A percentile compares a stretch with the other conserved stretches of the same genome.
These are phyloP conservation scores for Adiantum capillusveneris DNA, from an alignment of 75 land plant species.

Conservation along the genomic window DNA sequence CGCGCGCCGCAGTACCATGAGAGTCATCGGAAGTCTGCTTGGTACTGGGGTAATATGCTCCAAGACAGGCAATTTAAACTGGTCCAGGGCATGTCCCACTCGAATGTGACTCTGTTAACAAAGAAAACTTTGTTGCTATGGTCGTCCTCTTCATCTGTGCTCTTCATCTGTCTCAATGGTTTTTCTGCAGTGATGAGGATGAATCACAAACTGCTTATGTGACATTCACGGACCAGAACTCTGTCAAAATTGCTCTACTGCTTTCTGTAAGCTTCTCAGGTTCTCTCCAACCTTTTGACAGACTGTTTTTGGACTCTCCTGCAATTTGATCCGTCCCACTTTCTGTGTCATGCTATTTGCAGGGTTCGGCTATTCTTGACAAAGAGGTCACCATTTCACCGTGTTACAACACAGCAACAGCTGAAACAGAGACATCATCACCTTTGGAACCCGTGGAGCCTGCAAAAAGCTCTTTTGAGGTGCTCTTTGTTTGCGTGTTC, in stretches of 20 bases:
- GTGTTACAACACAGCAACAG: not conserved
- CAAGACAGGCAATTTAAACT: too few relatives aligned
- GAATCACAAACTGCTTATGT: conserved; percentile 68
- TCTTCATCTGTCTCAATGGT: not conserved
- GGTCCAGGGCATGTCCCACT: too few relatives aligned
- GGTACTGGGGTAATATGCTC: too few relatives aligned
- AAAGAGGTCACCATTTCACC: not conserved
- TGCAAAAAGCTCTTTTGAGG: too few relatives aligned
- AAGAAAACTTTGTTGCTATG: too few relatives aligned
- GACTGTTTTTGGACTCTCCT: not conserved
- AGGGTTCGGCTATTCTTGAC: conserved; percentile 3
- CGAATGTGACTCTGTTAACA: too few relatives aligned
- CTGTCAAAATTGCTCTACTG: conserved; percentile 77
- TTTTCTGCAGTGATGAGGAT: conserved; percentile 59
- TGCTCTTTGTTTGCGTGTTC: not conserved
- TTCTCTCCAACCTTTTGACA: not conserved
- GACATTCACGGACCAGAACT: conserved; percentile 68
- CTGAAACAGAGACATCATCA: too few relatives aligned
- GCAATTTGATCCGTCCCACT: not conserved
- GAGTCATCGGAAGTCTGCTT: too few relatives aligned
- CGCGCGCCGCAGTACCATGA: too few relatives aligned
- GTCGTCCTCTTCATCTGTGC: not conserved
- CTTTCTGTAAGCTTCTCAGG: conserved; percentile 54
- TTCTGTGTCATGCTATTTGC: not conserved
- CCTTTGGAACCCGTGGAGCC: too few relatives aligned